Evolutionary conservation across 2,329 filamentous ascomycete genomes (phyloP).

Genomic region (Hymenoscyphus fraxineus): DNA sequence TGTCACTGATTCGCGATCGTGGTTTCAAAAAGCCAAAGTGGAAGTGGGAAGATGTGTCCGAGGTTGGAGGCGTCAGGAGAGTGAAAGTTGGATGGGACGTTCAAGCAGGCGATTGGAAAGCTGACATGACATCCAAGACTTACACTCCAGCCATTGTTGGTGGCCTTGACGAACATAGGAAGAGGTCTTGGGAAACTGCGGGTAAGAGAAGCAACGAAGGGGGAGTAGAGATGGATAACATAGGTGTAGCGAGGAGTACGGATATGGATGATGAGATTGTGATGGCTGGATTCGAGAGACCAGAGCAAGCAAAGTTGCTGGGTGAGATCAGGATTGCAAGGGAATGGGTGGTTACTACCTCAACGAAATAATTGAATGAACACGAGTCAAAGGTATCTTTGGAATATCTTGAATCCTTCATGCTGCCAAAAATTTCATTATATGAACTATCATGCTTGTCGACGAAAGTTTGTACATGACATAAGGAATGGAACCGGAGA

Average conservation of each 20-base stretch:
- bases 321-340: constrained; percentile 27
- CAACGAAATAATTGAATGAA: background rate
- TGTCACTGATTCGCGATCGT: constrained; percentile 84
- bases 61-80: background rate
- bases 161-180: constrained; percentile 48
- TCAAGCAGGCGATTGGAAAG: constrained; percentile 38
- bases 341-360: constrained; percentile 26
- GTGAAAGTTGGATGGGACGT: constrained; percentile 4
- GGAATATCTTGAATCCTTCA: too few relatives aligned
- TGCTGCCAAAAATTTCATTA: too few relatives aligned
- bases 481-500: too few relatives aligned
- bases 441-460: too few relatives aligned
- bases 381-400: background rate
- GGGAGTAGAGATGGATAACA: constrained; percentile 60
- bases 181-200: constrained; percentile 5
- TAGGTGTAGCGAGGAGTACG: constrained; percentile 42
- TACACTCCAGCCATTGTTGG: constrained; percentile 40
- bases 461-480: too few relatives aligned
- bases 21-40: constrained; percentile 84
- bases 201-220: constrained; percentile 81
- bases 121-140: constrained; percentile 45
- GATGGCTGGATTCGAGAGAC: constrained; percentile 30
- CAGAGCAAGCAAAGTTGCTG: constrained; percentile 32
- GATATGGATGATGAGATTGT: constrained; percentile 7
- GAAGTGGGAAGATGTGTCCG: constrained; percentile 42